phyloP scores from a whole-genome alignment of 306 rosid species.

The Chamaecrista fasciculata region DNA sequence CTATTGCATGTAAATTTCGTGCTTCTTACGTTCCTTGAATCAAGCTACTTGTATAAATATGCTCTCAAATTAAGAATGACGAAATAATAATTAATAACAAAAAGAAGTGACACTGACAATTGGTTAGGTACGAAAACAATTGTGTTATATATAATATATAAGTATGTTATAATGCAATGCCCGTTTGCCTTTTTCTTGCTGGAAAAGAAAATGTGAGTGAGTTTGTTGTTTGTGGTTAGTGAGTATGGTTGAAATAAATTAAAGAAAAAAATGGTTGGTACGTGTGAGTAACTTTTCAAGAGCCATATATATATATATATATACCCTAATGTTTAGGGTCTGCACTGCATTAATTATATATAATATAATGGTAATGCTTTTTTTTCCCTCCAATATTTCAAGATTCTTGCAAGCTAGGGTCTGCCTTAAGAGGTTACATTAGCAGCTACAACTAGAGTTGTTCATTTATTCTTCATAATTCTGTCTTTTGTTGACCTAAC shows the following conservation, averaged over 20 bases:
- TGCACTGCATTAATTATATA: slow-evolving; percentile 4
- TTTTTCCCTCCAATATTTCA: background rate
- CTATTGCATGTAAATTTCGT: background rate
- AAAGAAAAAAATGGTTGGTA: background rate
- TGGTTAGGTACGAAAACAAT: background rate
- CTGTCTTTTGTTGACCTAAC: slow-evolving; percentile 18
- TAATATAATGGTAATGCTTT: background rate
- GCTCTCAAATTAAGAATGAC: background rate
- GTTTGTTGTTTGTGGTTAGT: background rate
- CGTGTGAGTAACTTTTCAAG: slow-evolving; percentile 20
- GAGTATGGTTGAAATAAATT: slow-evolving; percentile 21
- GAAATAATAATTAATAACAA: background rate
- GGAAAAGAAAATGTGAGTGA: background rate
- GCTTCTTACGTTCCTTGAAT: slow-evolving; percentile 17
- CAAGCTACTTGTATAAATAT: background rate
- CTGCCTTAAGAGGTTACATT: background rate
- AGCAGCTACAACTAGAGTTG: background rate
- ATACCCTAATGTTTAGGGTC: slow-evolving; percentile 6
- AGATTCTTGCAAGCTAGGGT: background rate
- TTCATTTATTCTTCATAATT: background rate
- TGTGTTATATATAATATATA: too few species aligned
- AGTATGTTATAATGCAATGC: background rate
- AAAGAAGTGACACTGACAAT: background rate
- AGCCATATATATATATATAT: background rate
- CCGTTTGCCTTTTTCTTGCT: slow-evolving; percentile 7